Percentiles rank a stretch among this genome's conserved stretches.
Conservation (phyloP, 2,329 filamentous ascomycete genomes). For the Xylaria sp. region DNA sequence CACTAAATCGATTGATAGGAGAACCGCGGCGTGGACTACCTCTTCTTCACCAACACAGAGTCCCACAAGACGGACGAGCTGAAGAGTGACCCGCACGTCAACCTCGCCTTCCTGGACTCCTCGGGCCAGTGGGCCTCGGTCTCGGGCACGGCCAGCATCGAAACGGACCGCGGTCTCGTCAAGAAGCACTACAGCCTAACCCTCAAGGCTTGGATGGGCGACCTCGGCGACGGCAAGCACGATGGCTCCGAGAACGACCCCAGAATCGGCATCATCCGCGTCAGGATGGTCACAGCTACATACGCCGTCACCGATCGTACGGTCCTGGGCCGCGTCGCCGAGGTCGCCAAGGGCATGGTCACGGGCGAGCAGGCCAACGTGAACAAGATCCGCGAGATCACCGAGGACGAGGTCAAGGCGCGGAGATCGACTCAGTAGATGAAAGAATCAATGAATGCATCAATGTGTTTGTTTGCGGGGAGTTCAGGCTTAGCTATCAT, state of each 20-base stretch:
- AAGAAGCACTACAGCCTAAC: constrained; percentile 78
- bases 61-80: constrained; percentile 89
- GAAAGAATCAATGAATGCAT: too few species aligned
- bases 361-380: constrained; percentile 77
- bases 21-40: constrained; percentile 78
- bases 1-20: constrained; percentile 64
- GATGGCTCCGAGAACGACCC: constrained; percentile 85
- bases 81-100: constrained; percentile 75
- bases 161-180: constrained; percentile 74
- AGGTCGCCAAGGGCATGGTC: constrained; percentile 79
- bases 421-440: constrained; percentile 65
- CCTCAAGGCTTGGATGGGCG: constrained; percentile 87
- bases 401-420: constrained; percentile 70
- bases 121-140: constrained; percentile 88
- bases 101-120: constrained; percentile 81
- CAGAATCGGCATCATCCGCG: constrained; percentile 81
- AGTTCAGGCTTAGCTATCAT: background rate
- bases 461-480: background rate
- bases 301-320: constrained; percentile 74
- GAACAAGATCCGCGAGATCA: constrained; percentile 81
- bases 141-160: constrained; percentile 75
- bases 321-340: constrained; percentile 69
- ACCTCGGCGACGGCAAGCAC: constrained; percentile 83
- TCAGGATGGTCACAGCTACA: constrained; percentile 76
- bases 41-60: constrained; percentile 93